These are phyloP conservation scores for Brachypodium distachyon DNA, from an alignment of 202 grass and related monocot genomes.

Conservation along the genomic window DNA sequence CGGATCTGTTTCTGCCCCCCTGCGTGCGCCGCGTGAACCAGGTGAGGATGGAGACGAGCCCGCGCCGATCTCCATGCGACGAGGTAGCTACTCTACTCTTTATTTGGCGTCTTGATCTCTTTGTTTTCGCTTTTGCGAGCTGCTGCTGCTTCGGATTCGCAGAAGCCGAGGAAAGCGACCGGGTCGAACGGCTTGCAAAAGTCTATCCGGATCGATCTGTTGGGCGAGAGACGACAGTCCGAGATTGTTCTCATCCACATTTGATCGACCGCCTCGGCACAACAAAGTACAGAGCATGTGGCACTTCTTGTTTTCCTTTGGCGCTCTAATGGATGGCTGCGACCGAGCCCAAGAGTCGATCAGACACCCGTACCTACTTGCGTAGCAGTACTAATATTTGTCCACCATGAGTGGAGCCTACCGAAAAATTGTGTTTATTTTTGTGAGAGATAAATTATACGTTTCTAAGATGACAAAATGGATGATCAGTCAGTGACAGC, in stretches of 20 bases:
- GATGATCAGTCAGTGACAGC: neutral
- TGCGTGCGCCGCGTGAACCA: neutral
- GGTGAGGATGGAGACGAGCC: neutral
- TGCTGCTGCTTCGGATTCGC: neutral
- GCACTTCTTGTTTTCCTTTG: no score
- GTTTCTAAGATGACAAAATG: neutral
- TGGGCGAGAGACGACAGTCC: neutral
- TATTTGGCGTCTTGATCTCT: neutral
- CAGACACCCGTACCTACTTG: no score
- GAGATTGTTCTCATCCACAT: neutral
- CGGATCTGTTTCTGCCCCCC: no score
- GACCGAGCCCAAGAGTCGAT: neutral
- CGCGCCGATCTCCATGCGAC: neutral
- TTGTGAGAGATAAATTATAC: no score
- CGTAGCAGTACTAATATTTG: no score
- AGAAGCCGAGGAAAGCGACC: neutral
- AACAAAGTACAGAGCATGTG: neutral
- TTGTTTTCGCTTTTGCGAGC: neutral
- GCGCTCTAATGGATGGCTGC: no score
- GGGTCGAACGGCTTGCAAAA: neutral
- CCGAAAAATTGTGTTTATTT: no score
- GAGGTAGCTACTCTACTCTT: no score
- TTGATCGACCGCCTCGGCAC: neutral
- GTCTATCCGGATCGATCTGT: neutral
- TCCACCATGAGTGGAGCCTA: no score